Conservation (phyloP, 352 stramenopile genomes). For the Phytophthora uliginosa region DNA sequence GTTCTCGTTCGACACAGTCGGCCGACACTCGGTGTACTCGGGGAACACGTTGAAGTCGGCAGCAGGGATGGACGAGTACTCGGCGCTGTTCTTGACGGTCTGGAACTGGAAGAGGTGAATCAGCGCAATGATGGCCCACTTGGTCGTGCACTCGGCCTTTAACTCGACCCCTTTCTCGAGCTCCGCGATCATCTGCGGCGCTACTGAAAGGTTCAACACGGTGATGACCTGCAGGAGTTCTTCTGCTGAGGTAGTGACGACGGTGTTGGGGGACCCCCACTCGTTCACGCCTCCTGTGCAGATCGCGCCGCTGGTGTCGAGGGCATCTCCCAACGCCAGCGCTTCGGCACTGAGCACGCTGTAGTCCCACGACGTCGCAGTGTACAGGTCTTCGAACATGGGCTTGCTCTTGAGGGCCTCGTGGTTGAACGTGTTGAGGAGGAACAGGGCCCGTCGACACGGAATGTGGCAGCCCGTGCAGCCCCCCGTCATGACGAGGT, state of each 20-base stretch:
- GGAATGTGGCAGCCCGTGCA: slow-evolving; percentile 20
- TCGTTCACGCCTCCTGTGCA: slow-evolving; percentile 33
- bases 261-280: slow-evolving; percentile 24
- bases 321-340: slow-evolving; percentile 8
- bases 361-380: slow-evolving; percentile 8
- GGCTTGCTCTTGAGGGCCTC: slow-evolving; percentile 26
- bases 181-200: slow-evolving; percentile 21
- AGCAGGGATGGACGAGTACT: slow-evolving; percentile 30
- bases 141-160: slow-evolving; percentile 13
- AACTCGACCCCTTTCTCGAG: slow-evolving; percentile 13
- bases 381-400: slow-evolving; percentile 31
- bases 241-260: slow-evolving; percentile 9
- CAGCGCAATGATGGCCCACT: slow-evolving; percentile 24
- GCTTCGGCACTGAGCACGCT: slow-evolving; percentile 15
- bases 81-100: slow-evolving; percentile 17
- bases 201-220: slow-evolving; percentile 13
- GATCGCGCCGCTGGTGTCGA: slow-evolving; percentile 16
- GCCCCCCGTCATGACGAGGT: slow-evolving; percentile 19
- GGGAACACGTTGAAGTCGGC: slow-evolving; percentile 37
- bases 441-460: slow-evolving; percentile 2
- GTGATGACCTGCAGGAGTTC: slow-evolving; percentile 26
- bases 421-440: slow-evolving; percentile 11
- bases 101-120: slow-evolving; percentile 37
- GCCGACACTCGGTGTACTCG: slow-evolving; percentile 35
- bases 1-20: slow-evolving; percentile 22